These are phyloP conservation scores for Camelina laxa DNA, from an alignment of 345 rosid genomes.

Conservation along the genomic window DNA sequence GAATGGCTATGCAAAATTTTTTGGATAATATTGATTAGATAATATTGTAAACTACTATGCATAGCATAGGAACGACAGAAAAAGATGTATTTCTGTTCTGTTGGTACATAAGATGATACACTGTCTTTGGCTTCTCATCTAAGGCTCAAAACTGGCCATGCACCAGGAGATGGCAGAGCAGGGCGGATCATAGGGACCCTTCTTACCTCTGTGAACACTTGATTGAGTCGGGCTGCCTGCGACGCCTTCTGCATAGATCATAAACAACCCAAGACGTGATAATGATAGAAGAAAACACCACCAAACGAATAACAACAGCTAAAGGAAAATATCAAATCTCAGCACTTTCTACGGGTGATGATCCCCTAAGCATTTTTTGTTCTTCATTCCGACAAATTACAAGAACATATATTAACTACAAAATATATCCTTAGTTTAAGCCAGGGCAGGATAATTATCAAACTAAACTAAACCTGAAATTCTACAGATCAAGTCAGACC, in stretches of 20 bases:
- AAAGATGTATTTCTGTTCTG: background rate
- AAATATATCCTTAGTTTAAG: background rate
- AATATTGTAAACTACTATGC: background rate
- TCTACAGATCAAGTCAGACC: background rate
- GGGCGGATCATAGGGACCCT: slow-evolving; percentile 80
- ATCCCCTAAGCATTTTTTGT: too few relatives aligned
- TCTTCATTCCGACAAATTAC: too few relatives aligned
- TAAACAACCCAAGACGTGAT: slow-evolving; percentile 22
- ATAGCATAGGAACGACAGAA: slow-evolving; percentile 1
- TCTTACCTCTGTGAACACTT: slow-evolving; percentile 81
- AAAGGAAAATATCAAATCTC: too few relatives aligned
- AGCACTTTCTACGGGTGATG: too few relatives aligned
- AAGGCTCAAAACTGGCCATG: slow-evolving; percentile 65
- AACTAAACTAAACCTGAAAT: background rate
- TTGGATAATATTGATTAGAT: too few relatives aligned
- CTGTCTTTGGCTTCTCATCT: slow-evolving; percentile 19
- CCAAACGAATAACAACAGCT: too few relatives aligned
- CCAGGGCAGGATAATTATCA: background rate
- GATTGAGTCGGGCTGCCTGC: slow-evolving; percentile 69
- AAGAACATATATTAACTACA: too few relatives aligned
- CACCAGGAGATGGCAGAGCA: slow-evolving; percentile 56
- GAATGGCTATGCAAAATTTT: too few relatives aligned
- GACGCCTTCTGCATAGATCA: slow-evolving; percentile 38
- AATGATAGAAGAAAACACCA: background rate
- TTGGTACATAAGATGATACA: background rate